A percentile compares a stretch with the other conserved stretches of the same genome.
Evolutionary conservation across 2,329 filamentous ascomycete species (phyloP).

Genomic region (Alternaria tenuissima): DNA sequence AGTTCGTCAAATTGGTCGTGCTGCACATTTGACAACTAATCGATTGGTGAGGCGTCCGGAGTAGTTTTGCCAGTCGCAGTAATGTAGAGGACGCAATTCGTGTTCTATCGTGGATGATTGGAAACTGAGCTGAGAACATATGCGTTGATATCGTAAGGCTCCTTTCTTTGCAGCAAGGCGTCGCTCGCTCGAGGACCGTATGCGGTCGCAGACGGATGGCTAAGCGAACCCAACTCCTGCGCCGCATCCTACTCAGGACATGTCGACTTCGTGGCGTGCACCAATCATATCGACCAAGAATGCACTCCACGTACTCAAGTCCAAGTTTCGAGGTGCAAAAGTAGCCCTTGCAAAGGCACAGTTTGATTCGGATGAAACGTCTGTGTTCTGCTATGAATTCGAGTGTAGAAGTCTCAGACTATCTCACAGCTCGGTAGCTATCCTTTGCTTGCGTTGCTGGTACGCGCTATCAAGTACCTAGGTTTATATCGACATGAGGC

Average conservation of each 20-base stretch:
- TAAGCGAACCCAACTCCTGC: conserved; percentile 40
- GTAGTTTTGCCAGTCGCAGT: background rate
- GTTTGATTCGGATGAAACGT: conserved; percentile 53
- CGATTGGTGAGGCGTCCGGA: background rate
- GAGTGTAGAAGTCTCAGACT: conserved; percentile 71
- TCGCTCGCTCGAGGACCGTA: conserved; percentile 16
- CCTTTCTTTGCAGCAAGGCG: conserved; percentile 3
- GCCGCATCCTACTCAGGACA: conserved; percentile 32
- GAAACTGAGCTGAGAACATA: background rate
- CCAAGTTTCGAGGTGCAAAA: conserved; percentile 43
- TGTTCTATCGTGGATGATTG: conserved; percentile 1
- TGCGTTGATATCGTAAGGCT: background rate
- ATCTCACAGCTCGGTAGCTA: conserved; percentile 50
- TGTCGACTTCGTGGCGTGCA: conserved; percentile 33
- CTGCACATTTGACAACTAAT: background rate
- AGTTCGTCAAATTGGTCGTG: background rate
- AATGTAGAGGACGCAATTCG: background rate
- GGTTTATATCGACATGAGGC: conserved; percentile 71
- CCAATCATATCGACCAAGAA: conserved; percentile 30
- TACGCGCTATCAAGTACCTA: conserved; percentile 70
- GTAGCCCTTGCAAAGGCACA: conserved; percentile 51
- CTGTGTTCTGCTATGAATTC: conserved; percentile 74
- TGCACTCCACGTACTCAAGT: conserved; percentile 30
- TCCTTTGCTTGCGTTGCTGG: conserved; percentile 58
- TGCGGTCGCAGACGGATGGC: conserved; percentile 20